phyloP scores from a whole-genome alignment of 2,329 filamentous ascomycete genomes.

The Aspergillus viridinutans region DNA sequence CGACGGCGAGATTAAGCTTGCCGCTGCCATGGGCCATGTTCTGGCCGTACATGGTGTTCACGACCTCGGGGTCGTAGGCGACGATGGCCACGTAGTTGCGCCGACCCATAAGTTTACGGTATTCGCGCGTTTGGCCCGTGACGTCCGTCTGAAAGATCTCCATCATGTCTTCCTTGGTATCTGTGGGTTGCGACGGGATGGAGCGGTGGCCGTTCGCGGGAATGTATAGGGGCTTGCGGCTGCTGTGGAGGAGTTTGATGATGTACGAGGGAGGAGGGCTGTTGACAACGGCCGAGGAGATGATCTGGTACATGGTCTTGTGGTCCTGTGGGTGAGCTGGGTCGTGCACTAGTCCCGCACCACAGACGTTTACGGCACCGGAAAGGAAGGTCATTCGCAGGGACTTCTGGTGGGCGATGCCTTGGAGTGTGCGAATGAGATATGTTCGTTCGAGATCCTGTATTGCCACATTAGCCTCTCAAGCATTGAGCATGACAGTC shows the following conservation, averaged over 20 bases:
- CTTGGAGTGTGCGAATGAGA: conserved; percentile 89
- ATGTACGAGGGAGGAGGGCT: conserved; percentile 81
- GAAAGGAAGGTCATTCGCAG: conserved; percentile 96
- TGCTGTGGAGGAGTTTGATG: conserved; percentile 83
- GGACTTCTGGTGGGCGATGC: conserved; percentile 90
- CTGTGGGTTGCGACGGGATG: conserved; percentile 63
- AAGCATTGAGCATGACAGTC: not conserved
- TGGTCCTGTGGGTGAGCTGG: conserved; percentile 86
- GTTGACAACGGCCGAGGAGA: conserved; percentile 87
- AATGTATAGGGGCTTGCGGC: conserved; percentile 86
- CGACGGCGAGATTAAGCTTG: conserved; percentile 81
- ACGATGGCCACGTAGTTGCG: conserved; percentile 91
- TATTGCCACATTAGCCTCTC: not conserved
- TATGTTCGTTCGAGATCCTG: conserved; percentile 93
- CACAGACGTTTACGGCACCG: conserved; percentile 82
- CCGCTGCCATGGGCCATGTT: conserved; percentile 19
- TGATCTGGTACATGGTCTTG: conserved; percentile 99
- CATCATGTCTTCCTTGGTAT: conserved; percentile 99
- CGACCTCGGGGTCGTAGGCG: conserved; percentile 84
- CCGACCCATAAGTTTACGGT: conserved; percentile 88
- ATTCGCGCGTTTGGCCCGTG: conserved; percentile 73
- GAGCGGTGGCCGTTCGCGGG: conserved; percentile 77
- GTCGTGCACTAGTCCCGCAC: conserved; percentile 91
- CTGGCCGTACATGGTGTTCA: conserved; percentile 46
- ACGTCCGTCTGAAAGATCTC: conserved; percentile 97